Base-by-base conservation (phyloP, 1,284 basidiomycete species). In the Caloboletus firmus region DNA sequence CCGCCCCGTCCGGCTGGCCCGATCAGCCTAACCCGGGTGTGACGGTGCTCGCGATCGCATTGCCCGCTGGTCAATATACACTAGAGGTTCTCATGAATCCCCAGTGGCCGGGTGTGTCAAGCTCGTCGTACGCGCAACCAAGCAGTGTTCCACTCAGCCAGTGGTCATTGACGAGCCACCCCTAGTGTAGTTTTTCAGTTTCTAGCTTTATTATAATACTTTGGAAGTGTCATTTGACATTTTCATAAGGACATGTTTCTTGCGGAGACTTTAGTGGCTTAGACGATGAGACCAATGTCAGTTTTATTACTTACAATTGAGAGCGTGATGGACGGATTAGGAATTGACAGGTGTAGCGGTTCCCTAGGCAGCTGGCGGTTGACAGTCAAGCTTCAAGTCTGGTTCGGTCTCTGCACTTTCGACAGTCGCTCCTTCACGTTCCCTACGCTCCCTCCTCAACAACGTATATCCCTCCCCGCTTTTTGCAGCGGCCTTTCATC, bases 51-150 rank as follows among this genome's bases (percentile, higher is more conserved):
- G 80, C 80, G 61, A 89, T 98, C 69, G 78, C 77, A 59, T 68
- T 97, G 17, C 77, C 81, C 2, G 83, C 87, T 30, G 90, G 89
- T n/a, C 71, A 72, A 43, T 85, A 90, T 71, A 91, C 74, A 36
- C 70, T 93, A 46, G 81, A 93, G 73, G 84, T 95, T 55, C 68
- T 95, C 67, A 89, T 95, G 76, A 93, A 83, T 69, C 93, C 94
- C 22, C 91, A 95, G 69, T 87, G 93, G 91, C 61, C 80, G 61
- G 87, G 81, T 61, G 70, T 84, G 68, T 70, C 76, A 42, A 65
- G 78, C 43, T 77, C 76, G 61, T 76, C 78, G 64, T 83, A 77
- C 60, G 75, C 76, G 57, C 82, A 79, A 13, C 86, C 86, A 3
- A 64, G 72, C 17, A 72, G 70, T 41, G 85, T 91, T n/a, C 64